Percentiles rank a stretch among this genome's conserved stretches.
Evolutionary conservation across 371 early-diverging fungal genomes (phyloP).

Genomic region (Umbelopsis sp.): DNA sequence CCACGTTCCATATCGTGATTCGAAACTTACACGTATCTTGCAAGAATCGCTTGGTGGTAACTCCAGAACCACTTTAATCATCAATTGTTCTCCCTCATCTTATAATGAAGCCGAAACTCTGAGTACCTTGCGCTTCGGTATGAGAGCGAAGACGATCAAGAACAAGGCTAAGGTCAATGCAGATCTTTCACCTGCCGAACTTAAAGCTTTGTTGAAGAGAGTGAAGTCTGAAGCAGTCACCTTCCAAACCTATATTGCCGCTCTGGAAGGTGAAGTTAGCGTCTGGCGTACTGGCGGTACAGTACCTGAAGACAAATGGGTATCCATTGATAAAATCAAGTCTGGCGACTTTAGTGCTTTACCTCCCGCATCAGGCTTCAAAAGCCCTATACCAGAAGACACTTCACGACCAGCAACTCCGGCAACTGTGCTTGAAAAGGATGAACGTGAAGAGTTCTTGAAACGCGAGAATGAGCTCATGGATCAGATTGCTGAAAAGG

Average conservation of each 20-base stretch:
- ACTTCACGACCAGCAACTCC: slow-evolving; percentile 79
- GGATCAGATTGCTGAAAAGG: slow-evolving; percentile 86
- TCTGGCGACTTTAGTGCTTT: slow-evolving; percentile 49
- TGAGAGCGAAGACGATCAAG: slow-evolving; percentile 96
- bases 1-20: slow-evolving; percentile 98
- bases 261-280: slow-evolving; percentile 83
- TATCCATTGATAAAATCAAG: slow-evolving; percentile 67
- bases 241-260: slow-evolving; percentile 78
- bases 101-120: slow-evolving; percentile 96
- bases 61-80: slow-evolving; percentile 94
- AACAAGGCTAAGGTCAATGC: slow-evolving; percentile 98
- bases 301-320: slow-evolving; percentile 77
- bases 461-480: slow-evolving; percentile 91
- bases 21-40: slow-evolving; percentile 97
- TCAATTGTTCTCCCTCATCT: slow-evolving; percentile 94
- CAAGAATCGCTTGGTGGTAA: slow-evolving; percentile 98
- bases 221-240: slow-evolving; percentile 79
- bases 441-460: slow-evolving; percentile 93
- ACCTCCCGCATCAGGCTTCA: slow-evolving; percentile 54
- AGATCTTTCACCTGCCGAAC: slow-evolving; percentile 88
- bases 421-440: slow-evolving; percentile 72
- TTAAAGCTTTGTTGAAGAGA: slow-evolving; percentile 89
- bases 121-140: slow-evolving; percentile 95
- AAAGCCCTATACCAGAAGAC: slow-evolving; percentile 46
- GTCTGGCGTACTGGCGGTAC: slow-evolving; percentile 85